Percentiles rank a stretch among this genome's conserved stretches.
Conservation (phyloP, 768 basidiomycete species). For the Termitomyces sp. region DNA sequence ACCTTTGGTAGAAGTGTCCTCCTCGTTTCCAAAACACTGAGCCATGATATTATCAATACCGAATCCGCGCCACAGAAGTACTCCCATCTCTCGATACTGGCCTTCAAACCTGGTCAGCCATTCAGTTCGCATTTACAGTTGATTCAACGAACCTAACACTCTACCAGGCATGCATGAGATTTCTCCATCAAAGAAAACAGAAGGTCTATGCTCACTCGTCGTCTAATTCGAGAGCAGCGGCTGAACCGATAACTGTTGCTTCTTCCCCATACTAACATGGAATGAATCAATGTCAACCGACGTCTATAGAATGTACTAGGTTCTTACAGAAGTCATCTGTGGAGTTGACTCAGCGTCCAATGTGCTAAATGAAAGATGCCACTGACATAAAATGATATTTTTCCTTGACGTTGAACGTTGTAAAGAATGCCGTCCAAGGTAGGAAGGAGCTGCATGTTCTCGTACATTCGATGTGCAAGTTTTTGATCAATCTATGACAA, state of each 20-base stretch:
- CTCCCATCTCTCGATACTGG: slow-evolving; percentile 93
- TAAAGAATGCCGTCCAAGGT: slow-evolving; percentile 84
- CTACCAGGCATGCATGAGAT: slow-evolving; percentile 24
- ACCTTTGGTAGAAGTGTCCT: slow-evolving; percentile 78
- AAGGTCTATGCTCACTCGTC: slow-evolving; percentile 64
- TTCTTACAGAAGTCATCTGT: slow-evolving; percentile 70
- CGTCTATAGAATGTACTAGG: not conserved
- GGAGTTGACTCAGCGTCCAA: not conserved
- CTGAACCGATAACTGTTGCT: slow-evolving; percentile 84
- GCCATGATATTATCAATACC: slow-evolving; percentile 77
- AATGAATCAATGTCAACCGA: slow-evolving; percentile 1
- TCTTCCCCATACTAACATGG: slow-evolving; percentile 75
- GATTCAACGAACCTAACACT: slow-evolving; percentile 55
- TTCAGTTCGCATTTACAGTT: not conserved
- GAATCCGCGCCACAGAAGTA: slow-evolving; percentile 85
- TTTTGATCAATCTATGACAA: slow-evolving; percentile 54
- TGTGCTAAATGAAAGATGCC: not conserved
- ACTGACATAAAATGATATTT: slow-evolving; percentile 85
- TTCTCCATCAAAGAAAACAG: not conserved
- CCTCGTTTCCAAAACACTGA: slow-evolving; percentile 85
- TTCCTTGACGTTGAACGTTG: slow-evolving; percentile 91
- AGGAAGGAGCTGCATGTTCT: slow-evolving; percentile 75
- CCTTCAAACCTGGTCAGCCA: slow-evolving; percentile 31
- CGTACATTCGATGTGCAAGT: slow-evolving; percentile 68
- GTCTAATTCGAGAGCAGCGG: slow-evolving; percentile 73